phyloP scores from a whole-genome alignment of 352 stramenopile genomes.

The Globisporangium perplexum region DNA sequence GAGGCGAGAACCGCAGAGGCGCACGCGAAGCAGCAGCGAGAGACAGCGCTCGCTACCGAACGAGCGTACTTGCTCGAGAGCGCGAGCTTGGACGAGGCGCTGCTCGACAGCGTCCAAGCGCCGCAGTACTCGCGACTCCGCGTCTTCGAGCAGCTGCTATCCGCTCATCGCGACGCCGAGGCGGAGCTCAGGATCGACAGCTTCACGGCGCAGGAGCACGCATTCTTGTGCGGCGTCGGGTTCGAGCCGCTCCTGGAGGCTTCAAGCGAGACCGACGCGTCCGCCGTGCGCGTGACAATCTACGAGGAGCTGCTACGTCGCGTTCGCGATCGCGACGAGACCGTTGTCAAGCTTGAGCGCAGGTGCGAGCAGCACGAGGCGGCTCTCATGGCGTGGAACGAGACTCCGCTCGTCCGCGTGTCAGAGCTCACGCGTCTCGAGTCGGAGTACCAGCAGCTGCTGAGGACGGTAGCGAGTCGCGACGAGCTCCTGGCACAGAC shows the following conservation, averaged over 20 bases:
- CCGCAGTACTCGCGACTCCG: constrained; percentile 12
- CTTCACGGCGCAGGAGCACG: constrained; percentile 15
- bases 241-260: not conserved
- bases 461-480: not conserved
- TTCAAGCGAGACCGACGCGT: not conserved
- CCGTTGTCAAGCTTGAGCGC: not conserved
- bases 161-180: not conserved
- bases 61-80: constrained; percentile 5
- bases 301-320: constrained; percentile 9
- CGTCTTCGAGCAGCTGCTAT: constrained; percentile 8
- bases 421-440: not conserved
- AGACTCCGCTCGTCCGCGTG: not conserved
- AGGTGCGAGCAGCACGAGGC: not conserved
- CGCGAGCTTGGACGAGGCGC: not conserved
- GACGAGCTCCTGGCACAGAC: not conserved
- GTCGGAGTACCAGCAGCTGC: not conserved
- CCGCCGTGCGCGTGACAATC: not conserved
- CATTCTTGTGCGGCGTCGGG: constrained; percentile 2
- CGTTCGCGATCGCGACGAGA: not conserved
- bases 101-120: not conserved
- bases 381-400: constrained; percentile 8
- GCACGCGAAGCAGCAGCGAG: constrained; percentile 1
- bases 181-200: constrained; percentile 11
- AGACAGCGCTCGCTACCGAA: constrained; percentile 1
- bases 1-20: constrained; percentile 2